Base-by-base conservation (phyloP, 306 rosid species). In the Castanospermum australe region DNA sequence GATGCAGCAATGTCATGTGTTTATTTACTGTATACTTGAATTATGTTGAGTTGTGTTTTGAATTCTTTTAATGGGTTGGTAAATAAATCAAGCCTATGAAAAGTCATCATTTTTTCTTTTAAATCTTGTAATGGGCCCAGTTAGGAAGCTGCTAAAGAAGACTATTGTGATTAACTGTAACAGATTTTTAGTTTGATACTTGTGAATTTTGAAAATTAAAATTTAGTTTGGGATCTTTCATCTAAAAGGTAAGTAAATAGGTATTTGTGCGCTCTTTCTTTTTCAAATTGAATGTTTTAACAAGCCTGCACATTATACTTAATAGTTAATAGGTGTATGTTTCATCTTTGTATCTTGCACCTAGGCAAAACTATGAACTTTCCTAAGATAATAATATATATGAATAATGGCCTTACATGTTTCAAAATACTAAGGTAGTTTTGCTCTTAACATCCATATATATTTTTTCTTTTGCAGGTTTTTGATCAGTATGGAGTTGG, bases 401-500 rank as follows among this genome's bases (percentile, higher is more conserved):
- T n/a, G n/a, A n/a, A n/a, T n/a, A n/a, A n/a, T n/a, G n/a, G n/a
- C n/a, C n/a, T n/a, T n/a, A n/a, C n/a, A n/a, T n/a, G n/a, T n/a
- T n/a, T n/a, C n/a, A n/a, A n/a, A n/a, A n/a, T n/a, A n/a, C n/a
- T 28, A 14, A 9, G 41, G 73, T 47, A 48, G 55, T 59, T 69
- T 30, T 70, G 12, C 63, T 50, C 57, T 71, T 67, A 72, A 48
- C 45, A 78, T 64, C 55, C 50, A 47, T n/a, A n/a, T n/a, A n/a
- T n/a, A n/a, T n/a, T n/a, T 50, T 78, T 52, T 85, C 61, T 82
- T 86, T 50, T 72, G 60, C 89, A 95, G 99, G 97, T 88, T 79
- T 92, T 91, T 82, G 99, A 94, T 90, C 84, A 91, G 84, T 94
- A 89, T 77, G 99, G 97, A 78, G 97, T 94, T 78, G 99, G 99